Evolutionary conservation across 495 filamentous ascomycete genomes (phyloP).

Genomic region (Chaetomium fimeti): DNA sequence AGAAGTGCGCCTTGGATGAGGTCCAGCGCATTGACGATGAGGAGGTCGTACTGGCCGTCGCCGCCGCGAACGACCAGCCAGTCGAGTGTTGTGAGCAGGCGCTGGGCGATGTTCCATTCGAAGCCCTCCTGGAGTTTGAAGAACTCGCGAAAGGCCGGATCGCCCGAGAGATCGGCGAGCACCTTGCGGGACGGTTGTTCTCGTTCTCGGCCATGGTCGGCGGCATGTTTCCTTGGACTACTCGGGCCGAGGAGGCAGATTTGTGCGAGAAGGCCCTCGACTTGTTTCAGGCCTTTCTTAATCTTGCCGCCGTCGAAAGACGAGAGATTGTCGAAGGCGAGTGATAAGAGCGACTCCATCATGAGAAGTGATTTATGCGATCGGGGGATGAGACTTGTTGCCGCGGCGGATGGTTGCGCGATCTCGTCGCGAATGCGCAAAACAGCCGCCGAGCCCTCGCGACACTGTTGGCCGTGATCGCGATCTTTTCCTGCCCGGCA

Average conservation of each 20-base stretch:
- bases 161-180: slow-evolving; percentile 67
- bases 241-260: slow-evolving; percentile 74
- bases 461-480: not conserved
- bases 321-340: slow-evolving; percentile 94
- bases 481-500: no score
- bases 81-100: slow-evolving; percentile 83
- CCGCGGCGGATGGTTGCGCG: not conserved
- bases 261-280: slow-evolving; percentile 92
- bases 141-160: slow-evolving; percentile 93
- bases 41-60: slow-evolving; percentile 79
- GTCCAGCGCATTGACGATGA: slow-evolving; percentile 85
- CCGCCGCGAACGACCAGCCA: slow-evolving; percentile 76
- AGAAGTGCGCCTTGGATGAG: slow-evolving; percentile 87
- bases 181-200: slow-evolving; percentile 51
- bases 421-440: not conserved
- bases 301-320: slow-evolving; percentile 88
- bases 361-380: slow-evolving; percentile 13
- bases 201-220: slow-evolving; percentile 29
- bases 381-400: slow-evolving; percentile 6
- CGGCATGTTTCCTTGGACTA: slow-evolving; percentile 31
- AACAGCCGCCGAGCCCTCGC: slow-evolving; percentile 9
- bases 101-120: slow-evolving; percentile 93
- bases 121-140: slow-evolving; percentile 96
- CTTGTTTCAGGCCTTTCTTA: slow-evolving; percentile 88
- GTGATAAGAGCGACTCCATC: slow-evolving; percentile 90